A percentile compares a stretch with the other conserved stretches of the same genome.
Conservation (phyloP, 2,329 filamentous ascomycete species). For the Alternaria viburni region DNA sequence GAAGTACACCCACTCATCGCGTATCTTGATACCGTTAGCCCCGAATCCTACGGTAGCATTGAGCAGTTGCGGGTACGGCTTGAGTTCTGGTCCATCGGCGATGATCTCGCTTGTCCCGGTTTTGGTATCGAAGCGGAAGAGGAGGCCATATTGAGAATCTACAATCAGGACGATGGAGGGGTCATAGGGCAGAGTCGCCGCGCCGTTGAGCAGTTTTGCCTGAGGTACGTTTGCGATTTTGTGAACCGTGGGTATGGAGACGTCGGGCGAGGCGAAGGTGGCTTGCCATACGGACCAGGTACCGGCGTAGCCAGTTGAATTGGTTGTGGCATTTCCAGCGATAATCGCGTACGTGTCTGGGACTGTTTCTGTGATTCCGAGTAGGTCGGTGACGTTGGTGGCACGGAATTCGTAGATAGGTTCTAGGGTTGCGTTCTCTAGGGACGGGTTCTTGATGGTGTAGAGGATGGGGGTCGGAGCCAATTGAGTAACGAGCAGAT, state of each 20-base stretch:
- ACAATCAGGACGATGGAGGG: not conserved
- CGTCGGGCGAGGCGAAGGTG: not conserved
- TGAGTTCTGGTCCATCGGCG: not conserved
- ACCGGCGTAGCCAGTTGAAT: conserved; percentile 8
- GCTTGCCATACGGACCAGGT: conserved; percentile 11
- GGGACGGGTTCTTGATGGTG: not conserved
- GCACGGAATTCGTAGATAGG: conserved; percentile 4
- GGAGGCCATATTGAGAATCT: not conserved
- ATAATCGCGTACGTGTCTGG: conserved; percentile 11
- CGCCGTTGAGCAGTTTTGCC: conserved; percentile 5
- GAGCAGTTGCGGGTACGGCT: not conserved
- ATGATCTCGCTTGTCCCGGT: not conserved
- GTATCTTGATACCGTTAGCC: conserved; percentile 3
- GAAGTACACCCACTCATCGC: not conserved
- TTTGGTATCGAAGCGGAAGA: not conserved
- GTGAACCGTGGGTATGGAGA: not conserved
- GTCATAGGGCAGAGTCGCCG: fast-evolving
- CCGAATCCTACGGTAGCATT: not conserved
- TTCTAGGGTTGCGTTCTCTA: conserved; percentile 4
- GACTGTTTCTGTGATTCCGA: conserved; percentile 15
- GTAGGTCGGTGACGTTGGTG: conserved; percentile 9
- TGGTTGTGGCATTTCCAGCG: conserved; percentile 14
- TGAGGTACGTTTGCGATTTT: conserved; percentile 12
- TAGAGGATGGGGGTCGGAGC: not conserved
- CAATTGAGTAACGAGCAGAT: conserved; percentile 3